Conservation (phyloP, 257 asterid genomes). For the Scutellaria galericulata region DNA sequence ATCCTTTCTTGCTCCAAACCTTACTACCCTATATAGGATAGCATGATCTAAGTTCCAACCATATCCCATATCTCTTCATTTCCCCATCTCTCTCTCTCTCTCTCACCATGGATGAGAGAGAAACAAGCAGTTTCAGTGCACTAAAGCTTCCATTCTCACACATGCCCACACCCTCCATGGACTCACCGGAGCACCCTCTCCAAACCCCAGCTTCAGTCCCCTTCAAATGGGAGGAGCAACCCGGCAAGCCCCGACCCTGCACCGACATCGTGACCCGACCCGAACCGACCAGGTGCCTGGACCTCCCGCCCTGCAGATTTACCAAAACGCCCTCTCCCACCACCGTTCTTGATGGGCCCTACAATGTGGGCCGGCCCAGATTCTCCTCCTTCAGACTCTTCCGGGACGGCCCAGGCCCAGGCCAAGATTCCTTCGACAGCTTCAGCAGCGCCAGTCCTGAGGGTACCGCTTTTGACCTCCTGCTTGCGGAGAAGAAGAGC, state of each 20-base stretch:
- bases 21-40: neutral
- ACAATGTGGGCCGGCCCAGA: constrained; percentile 42
- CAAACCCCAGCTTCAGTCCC: constrained; percentile 66
- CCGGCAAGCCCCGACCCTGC: constrained; percentile 78
- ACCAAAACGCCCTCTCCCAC: constrained; percentile 63
- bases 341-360: constrained; percentile 70
- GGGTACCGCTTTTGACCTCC: constrained; percentile 29
- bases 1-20: neutral
- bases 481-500: constrained; percentile 37
- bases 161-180: constrained; percentile 18
- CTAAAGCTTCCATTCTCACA: constrained; percentile 51
- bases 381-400: constrained; percentile 63
- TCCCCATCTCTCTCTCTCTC: neutral
- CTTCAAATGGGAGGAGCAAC: constrained; percentile 81
- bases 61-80: neutral
- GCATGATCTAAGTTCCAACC: constrained; percentile 3
- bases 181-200: constrained; percentile 61
- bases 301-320: constrained; percentile 64
- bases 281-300: constrained; percentile 47
- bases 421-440: constrained; percentile 36
- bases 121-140: constrained; percentile 14
- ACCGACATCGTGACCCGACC: constrained; percentile 36
- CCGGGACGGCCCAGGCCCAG: constrained; percentile 30
- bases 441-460: constrained; percentile 30
- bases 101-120: constrained; percentile 41